phyloP scores from a whole-genome alignment of 352 stramenopile species.

The Phytophthora litchii region DNA sequence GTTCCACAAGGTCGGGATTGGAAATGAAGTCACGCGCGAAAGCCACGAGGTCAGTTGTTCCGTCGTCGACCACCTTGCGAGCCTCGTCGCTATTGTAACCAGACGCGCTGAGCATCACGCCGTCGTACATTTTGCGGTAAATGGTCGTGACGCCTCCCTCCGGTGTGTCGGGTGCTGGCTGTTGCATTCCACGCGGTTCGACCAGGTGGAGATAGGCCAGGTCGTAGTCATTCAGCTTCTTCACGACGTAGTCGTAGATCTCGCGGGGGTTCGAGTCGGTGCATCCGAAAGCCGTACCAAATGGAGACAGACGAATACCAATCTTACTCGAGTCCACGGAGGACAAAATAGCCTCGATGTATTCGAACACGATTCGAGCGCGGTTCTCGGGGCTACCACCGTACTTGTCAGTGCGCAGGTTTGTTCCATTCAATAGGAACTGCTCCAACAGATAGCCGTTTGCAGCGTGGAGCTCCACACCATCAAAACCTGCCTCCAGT shows the following conservation, averaged over 20 bases:
- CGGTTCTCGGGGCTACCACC: slow-evolving; percentile 84
- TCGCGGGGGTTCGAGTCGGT: slow-evolving; percentile 46
- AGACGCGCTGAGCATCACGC: slow-evolving; percentile 50
- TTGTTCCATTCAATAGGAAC: slow-evolving; percentile 78
- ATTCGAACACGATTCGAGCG: slow-evolving; percentile 68
- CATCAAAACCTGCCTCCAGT: slow-evolving; percentile 89
- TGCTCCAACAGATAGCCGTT: slow-evolving; percentile 94
- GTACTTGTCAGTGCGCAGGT: slow-evolving; percentile 61
- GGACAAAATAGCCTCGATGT: slow-evolving; percentile 54
- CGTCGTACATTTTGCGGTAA: slow-evolving; percentile 55
- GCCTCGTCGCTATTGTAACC: slow-evolving; percentile 49
- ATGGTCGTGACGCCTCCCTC: slow-evolving; percentile 47
- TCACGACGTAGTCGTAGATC: slow-evolving; percentile 47
- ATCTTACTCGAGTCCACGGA: slow-evolving; percentile 38
- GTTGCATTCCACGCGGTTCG: slow-evolving; percentile 46
- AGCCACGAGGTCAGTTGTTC: slow-evolving; percentile 50
- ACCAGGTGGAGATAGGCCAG: slow-evolving; percentile 60
- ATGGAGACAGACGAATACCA: slow-evolving; percentile 43
- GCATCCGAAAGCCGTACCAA: slow-evolving; percentile 42
- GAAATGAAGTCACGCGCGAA: slow-evolving; percentile 70
- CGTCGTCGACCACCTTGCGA: slow-evolving; percentile 39
- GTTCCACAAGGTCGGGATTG: slow-evolving; percentile 65
- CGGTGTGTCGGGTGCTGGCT: slow-evolving; percentile 34
- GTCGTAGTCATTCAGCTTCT: slow-evolving; percentile 44
- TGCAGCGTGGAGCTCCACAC: slow-evolving; percentile 88